Evolutionary conservation across 257 asterid species (phyloP).

Genomic region (Osmanthus fragrans): DNA sequence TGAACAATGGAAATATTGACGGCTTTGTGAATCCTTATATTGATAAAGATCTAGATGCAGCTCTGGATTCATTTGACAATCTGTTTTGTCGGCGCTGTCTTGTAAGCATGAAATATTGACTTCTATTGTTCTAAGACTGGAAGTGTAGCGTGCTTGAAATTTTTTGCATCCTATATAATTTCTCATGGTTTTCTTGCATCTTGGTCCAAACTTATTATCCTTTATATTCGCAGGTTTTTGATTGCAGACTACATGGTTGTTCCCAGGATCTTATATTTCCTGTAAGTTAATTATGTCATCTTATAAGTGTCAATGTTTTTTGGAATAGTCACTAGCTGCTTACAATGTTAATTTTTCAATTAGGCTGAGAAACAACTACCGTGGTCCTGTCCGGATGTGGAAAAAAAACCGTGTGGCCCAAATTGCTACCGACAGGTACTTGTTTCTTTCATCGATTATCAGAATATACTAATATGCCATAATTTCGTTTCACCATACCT

Average conservation of each 20-base stretch:
- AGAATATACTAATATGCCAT: slow-evolving; percentile 11
- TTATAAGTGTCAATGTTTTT: slow-evolving; percentile 21
- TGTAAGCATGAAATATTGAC: slow-evolving; percentile 49
- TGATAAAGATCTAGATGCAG: slow-evolving; percentile 89
- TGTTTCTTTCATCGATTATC: slow-evolving; percentile 13
- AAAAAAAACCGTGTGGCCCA: slow-evolving; percentile 72
- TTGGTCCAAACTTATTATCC: not conserved
- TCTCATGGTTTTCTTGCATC: not conserved
- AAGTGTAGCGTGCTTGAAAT: not conserved
- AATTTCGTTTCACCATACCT: not conserved
- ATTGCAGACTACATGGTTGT: slow-evolving; percentile 92
- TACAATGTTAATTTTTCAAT: slow-evolving; percentile 8
- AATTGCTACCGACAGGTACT: slow-evolving; percentile 75
- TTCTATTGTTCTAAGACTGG: slow-evolving; percentile 4
- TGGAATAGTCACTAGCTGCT: slow-evolving; percentile 18
- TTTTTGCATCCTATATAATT: slow-evolving; percentile 18
- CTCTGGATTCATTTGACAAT: slow-evolving; percentile 89
- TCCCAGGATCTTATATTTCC: slow-evolving; percentile 86
- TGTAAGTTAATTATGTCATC: slow-evolving; percentile 50
- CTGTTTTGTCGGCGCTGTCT: slow-evolving; percentile 93
- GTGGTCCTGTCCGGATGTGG: slow-evolving; percentile 56
- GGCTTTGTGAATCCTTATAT: slow-evolving; percentile 62
- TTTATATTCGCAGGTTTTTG: slow-evolving; percentile 71
- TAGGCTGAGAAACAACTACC: slow-evolving; percentile 61
- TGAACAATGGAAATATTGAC: slow-evolving; percentile 46